phyloP scores from a whole-genome alignment of 2,329 filamentous ascomycete species.

The Ceratocystis harringtonii region DNA sequence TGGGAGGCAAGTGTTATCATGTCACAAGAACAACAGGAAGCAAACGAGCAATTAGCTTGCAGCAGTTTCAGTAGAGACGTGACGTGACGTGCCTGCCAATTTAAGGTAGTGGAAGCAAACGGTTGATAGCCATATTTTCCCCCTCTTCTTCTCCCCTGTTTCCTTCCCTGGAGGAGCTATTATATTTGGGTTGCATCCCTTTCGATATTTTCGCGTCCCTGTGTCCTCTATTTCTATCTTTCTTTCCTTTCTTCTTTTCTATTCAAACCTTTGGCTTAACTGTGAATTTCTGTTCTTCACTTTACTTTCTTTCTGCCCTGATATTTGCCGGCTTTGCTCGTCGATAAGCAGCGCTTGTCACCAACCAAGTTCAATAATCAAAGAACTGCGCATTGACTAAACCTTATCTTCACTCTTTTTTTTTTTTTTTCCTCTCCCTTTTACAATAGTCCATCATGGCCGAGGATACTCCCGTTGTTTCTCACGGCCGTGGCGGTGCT shows the following conservation, averaged over 20 bases:
- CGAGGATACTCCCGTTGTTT: conserved; percentile 26
- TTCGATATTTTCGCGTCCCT: neutral
- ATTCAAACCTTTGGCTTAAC: neutral
- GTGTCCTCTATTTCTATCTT: neutral
- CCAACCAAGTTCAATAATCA: neutral
- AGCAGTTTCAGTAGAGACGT: neutral
- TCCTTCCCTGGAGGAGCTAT: neutral
- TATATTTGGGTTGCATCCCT: conserved; percentile 1
- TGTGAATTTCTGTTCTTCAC: neutral
- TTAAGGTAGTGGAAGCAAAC: neutral
- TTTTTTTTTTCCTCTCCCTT: neutral
- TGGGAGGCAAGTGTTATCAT: neutral
- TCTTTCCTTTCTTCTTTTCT: neutral
- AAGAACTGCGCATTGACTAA: neutral
- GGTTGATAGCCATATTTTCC: neutral
- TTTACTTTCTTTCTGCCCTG: neutral
- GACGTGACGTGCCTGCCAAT: neutral
- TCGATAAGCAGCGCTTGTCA: neutral
- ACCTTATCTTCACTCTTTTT: neutral
- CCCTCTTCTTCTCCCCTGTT: neutral
- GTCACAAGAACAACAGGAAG: neutral
- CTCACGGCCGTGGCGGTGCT: conserved; percentile 45
- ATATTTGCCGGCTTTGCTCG: neutral
- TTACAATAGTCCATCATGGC: conserved; percentile 22
- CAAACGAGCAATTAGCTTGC: neutral